phyloP scores from a whole-genome alignment of 2,329 filamentous ascomycete species.

The Diaporthe humulicola region DNA sequence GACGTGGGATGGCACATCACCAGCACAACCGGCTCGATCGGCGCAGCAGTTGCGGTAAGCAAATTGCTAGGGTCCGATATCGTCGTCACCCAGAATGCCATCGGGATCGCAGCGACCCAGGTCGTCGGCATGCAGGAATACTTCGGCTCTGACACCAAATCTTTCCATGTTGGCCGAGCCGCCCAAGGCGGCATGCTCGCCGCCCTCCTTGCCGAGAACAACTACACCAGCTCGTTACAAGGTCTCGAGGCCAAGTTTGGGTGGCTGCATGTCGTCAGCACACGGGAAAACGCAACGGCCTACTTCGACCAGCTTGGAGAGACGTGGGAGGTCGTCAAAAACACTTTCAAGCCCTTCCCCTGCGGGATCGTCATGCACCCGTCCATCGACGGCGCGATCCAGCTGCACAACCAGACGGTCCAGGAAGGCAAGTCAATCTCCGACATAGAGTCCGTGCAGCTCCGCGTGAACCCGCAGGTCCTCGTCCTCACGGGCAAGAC shows the following conservation, averaged over 20 bases:
- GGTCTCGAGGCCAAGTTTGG: constrained; percentile 66
- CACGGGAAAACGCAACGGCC: constrained; percentile 43
- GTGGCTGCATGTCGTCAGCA: constrained; percentile 65
- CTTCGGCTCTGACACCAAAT: constrained; percentile 69
- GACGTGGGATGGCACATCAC: constrained; percentile 70
- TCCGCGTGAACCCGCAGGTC: constrained; percentile 64
- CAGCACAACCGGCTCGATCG: constrained; percentile 63
- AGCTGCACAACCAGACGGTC: constrained; percentile 53
- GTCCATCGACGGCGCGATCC: constrained; percentile 64
- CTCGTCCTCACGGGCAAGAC: constrained; percentile 66
- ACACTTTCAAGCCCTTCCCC: constrained; percentile 69
- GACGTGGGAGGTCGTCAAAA: constrained; percentile 65
- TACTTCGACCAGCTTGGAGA: constrained; percentile 29
- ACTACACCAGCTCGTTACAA: constrained; percentile 61
- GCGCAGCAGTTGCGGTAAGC: constrained; percentile 64
- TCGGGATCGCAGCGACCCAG: constrained; percentile 66
- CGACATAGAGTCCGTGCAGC: constrained; percentile 55
- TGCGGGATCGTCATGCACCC: constrained; percentile 71
- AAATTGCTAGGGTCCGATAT: constrained; percentile 58
- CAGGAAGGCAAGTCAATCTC: constrained; percentile 46
- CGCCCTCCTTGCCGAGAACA: constrained; percentile 55
- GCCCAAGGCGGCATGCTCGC: constrained; percentile 64
- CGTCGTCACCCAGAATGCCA: constrained; percentile 60
- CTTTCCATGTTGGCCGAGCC: constrained; percentile 66
- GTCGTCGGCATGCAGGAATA: constrained; percentile 66